Percentiles rank a stretch among this genome's conserved stretches.
These are phyloP conservation scores for Eucalyptus tenuipes DNA, from an alignment of 345 rosid genomes.

Conservation along the genomic window DNA sequence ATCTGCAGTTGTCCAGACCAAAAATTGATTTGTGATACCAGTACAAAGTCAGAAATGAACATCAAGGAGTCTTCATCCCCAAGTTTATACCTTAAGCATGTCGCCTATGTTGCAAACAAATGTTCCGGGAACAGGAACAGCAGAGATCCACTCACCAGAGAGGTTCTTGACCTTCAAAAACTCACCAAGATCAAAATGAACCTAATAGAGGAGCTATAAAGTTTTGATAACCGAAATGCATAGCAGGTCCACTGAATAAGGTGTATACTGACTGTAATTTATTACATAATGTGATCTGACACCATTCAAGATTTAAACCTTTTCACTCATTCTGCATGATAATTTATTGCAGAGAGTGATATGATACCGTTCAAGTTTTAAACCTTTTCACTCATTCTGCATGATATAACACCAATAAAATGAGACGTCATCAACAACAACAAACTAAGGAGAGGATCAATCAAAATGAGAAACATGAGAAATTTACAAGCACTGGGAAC, in stretches of 20 bases:
- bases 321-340: not conserved
- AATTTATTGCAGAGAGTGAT: too few species aligned
- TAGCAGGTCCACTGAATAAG: not conserved
- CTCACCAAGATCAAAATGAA: not conserved
- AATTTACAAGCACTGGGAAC: not conserved
- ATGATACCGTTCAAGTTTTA: too few species aligned
- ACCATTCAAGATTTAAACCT: not conserved
- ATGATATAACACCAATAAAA: not conserved
- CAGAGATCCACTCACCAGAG: slow-evolving; percentile 80
- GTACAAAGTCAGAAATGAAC: not conserved
- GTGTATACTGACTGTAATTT: not conserved
- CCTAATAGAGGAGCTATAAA: not conserved
- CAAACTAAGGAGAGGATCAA: not conserved
- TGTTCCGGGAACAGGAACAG: slow-evolving; percentile 67
- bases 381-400: too few species aligned
- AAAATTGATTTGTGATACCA: not conserved
- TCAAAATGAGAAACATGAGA: not conserved
- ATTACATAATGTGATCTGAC: not conserved
- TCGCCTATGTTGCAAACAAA: slow-evolving; percentile 94
- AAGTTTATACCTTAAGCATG: slow-evolving; percentile 68
- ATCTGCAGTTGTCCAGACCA: slow-evolving; percentile 27
- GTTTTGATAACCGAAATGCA: not conserved
- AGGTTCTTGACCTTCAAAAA: slow-evolving; percentile 59
- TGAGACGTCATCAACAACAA: not conserved
- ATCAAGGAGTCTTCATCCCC: not conserved